A percentile compares a stretch with the other conserved stretches of the same genome.
Evolutionary conservation across 371 early-diverging fungal genomes (phyloP).

Genomic region (Mortierella sp.): DNA sequence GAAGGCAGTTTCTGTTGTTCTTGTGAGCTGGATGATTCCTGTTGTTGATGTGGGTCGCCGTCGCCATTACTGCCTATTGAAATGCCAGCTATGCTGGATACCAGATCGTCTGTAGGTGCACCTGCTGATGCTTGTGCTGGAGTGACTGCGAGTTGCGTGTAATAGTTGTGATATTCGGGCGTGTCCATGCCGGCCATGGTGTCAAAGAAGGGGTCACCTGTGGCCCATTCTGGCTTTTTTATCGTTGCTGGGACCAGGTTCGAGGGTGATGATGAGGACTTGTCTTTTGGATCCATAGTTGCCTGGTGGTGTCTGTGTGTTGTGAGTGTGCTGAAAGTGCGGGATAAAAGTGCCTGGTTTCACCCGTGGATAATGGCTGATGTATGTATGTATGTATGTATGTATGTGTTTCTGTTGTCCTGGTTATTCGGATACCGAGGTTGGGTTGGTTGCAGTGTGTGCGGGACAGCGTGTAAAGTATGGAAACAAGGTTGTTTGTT

Average conservation of each 20-base stretch:
- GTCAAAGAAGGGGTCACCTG: conserved; percentile 57
- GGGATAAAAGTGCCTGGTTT: background rate
- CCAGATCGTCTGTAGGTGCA: background rate
- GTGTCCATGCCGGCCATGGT: conserved; percentile 58
- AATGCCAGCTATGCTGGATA: background rate
- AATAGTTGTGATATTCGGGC: conserved; percentile 32
- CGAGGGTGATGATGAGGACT: background rate
- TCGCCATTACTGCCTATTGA: background rate
- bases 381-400: no score
- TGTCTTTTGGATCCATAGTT: background rate
- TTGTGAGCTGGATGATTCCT: background rate
- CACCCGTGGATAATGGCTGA: background rate
- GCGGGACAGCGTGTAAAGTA: no score
- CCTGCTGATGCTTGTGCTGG: background rate
- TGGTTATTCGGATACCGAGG: no score
- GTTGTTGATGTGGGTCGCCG: background rate
- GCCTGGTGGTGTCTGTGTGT: background rate
- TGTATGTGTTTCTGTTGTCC: no score
- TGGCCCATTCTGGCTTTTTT: conserved; percentile 48
- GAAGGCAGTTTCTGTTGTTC: background rate
- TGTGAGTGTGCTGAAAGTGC: background rate
- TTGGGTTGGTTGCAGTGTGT: no score
- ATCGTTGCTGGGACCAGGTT: background rate
- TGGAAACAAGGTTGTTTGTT: background rate
- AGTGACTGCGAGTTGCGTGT: background rate